Evolutionary conservation across 2,329 filamentous ascomycete genomes (phyloP).

Genomic region (Ustilaginoidea virens): DNA sequence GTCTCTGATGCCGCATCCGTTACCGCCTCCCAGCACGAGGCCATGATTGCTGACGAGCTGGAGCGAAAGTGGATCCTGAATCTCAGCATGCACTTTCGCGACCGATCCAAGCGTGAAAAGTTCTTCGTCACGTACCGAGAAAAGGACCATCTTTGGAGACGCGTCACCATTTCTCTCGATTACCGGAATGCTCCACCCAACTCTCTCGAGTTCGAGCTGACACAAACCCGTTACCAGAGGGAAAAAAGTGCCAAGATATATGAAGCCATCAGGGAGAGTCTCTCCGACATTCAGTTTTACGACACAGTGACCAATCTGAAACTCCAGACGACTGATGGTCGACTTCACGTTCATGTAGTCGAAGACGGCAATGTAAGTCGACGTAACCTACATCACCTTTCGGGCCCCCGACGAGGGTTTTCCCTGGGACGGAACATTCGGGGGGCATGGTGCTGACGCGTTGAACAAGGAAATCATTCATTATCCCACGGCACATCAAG

Average conservation of each 20-base stretch:
- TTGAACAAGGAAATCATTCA: constrained; percentile 59
- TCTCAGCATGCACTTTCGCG: constrained; percentile 93
- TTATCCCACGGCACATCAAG: constrained; percentile 58
- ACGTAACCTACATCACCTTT: not conserved
- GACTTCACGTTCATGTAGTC: constrained; percentile 92
- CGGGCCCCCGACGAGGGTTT: not conserved
- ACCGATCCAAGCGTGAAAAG: constrained; percentile 85
- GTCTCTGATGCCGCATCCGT: constrained; percentile 29
- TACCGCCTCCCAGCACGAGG: constrained; percentile 40
- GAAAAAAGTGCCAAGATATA: constrained; percentile 92
- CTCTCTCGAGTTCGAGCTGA: constrained; percentile 75
- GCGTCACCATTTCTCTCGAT: constrained; percentile 87
- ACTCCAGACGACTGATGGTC: constrained; percentile 72
- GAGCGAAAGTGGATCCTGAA: constrained; percentile 91
- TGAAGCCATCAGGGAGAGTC: constrained; percentile 80
- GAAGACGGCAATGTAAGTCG: constrained; percentile 67
- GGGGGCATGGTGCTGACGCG: too few relatives aligned
- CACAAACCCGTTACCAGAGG: constrained; percentile 63
- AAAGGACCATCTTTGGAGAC: constrained; percentile 60
- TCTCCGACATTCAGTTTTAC: constrained; percentile 91
- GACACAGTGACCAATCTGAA: constrained; percentile 92
- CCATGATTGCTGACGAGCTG: constrained; percentile 61
- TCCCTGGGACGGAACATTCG: too few relatives aligned
- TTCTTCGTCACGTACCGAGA: constrained; percentile 95
- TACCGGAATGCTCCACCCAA: constrained; percentile 67